These are phyloP conservation scores for Aristolochia fimbriata DNA, from an alignment of 164 flowering plant genomes.

Conservation along the genomic window DNA sequence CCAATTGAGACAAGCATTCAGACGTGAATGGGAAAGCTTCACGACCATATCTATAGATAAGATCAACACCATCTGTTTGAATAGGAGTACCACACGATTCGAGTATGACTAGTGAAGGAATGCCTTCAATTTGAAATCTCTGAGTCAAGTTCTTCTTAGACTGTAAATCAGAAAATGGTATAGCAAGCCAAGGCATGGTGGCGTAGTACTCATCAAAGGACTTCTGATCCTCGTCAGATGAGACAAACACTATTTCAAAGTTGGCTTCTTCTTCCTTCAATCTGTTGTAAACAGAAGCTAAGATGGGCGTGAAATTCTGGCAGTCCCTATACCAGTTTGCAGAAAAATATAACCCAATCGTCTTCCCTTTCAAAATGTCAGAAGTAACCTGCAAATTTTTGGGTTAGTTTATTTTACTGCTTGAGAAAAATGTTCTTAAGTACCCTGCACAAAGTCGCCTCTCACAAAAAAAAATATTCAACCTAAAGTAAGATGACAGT, in stretches of 20 bases:
- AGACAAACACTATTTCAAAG: constrained; percentile 26
- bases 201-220: constrained; percentile 12
- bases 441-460: too few species aligned
- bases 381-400: constrained; percentile 18
- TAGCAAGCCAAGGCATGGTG: constrained; percentile 30
- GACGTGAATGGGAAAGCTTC: constrained; percentile 20
- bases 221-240: constrained; percentile 22
- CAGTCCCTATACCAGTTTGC: constrained; percentile 29
- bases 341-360: constrained; percentile 21
- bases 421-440: too few species aligned
- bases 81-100: constrained; percentile 3
- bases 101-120: constrained; percentile 20
- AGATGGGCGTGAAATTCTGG: constrained; percentile 21
- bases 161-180: constrained; percentile 25
- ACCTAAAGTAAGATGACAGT: too few species aligned
- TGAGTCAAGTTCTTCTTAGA: constrained; percentile 19
- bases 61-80: constrained; percentile 24
- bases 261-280: constrained; percentile 14
- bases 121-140: constrained; percentile 24
- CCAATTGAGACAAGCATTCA: constrained; percentile 14
- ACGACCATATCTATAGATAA: constrained; percentile 18
- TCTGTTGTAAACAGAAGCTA: constrained; percentile 11
- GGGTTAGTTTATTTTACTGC: too few species aligned
- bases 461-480: too few species aligned
- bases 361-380: constrained; percentile 15